These are phyloP conservation scores for Chytridium lagenaria DNA, from an alignment of 371 early-diverging fungal genomes.

Conservation along the genomic window DNA sequence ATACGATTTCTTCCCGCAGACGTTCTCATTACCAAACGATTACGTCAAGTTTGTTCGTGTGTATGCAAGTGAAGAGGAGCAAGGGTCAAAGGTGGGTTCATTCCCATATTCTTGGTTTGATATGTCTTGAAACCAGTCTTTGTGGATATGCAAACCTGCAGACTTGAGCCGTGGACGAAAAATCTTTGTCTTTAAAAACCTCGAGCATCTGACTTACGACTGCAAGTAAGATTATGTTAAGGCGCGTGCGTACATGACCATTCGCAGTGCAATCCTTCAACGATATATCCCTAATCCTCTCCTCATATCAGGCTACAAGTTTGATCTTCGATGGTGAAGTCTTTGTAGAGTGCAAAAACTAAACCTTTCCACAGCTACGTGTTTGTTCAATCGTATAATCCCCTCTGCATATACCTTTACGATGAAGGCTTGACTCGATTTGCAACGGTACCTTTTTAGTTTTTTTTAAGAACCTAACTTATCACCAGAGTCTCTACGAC, in stretches of 20 bases:
- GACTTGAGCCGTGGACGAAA: constrained; percentile 53
- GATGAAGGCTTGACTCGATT: constrained; percentile 54
- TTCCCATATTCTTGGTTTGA: background rate
- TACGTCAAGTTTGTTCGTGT: constrained; percentile 49
- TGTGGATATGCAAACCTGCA: constrained; percentile 59
- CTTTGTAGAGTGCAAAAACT: background rate
- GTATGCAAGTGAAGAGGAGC: constrained; percentile 46
- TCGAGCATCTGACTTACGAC: constrained; percentile 51
- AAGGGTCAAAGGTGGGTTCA: constrained; percentile 35
- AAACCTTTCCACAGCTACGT: constrained; percentile 45
- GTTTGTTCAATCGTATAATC: constrained; percentile 46
- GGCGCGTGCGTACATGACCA: background rate
- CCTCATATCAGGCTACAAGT: constrained; percentile 57
- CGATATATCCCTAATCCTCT: constrained; percentile 50
- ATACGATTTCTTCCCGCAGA: constrained; percentile 53
- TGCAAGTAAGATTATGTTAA: constrained; percentile 40
- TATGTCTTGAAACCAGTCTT: constrained; percentile 15
- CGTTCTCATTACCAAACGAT: constrained; percentile 53
- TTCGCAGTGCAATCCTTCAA: constrained; percentile 49
- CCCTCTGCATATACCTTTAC: constrained; percentile 50
- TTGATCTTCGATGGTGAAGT: constrained; percentile 53
- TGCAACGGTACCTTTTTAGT: constrained; percentile 43
- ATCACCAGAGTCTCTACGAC: constrained; percentile 39
- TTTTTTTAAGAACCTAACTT: background rate
- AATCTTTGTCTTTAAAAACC: constrained; percentile 50